phyloP scores from a whole-genome alignment of 306 rosid genomes.

The Fragaria vesca region DNA sequence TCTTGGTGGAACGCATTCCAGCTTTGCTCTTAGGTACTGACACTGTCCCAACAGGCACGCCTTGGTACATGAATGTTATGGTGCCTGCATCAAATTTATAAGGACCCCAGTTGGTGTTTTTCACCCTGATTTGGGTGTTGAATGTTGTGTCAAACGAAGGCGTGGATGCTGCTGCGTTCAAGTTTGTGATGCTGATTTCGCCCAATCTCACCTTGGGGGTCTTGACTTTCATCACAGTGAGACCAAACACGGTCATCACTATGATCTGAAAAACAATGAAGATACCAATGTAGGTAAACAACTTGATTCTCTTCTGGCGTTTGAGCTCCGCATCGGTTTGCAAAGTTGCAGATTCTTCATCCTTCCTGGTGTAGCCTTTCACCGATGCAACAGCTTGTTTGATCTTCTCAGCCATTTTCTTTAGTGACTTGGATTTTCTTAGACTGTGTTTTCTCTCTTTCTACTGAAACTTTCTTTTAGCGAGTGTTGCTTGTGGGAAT shows the following conservation, averaged over 20 bases:
- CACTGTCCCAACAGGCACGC: background rate
- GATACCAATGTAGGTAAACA: background rate
- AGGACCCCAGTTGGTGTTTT: slow-evolving; percentile 2
- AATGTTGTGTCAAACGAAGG: background rate
- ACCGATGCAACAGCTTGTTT: background rate
- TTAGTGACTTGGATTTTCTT: background rate
- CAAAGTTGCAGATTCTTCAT: background rate
- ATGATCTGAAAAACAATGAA: background rate
- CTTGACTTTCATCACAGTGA: background rate
- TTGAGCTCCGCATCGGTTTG: background rate
- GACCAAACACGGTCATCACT: background rate
- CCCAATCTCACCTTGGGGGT: background rate
- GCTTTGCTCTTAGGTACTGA: background rate
- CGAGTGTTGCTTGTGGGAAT: background rate
- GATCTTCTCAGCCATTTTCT: slow-evolving; percentile 6
- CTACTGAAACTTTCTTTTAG: background rate
- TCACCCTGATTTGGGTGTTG: background rate
- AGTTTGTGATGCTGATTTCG: background rate
- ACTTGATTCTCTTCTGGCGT: background rate
- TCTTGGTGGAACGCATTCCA: slow-evolving; percentile 1
- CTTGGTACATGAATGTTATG: background rate
- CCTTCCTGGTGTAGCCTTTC: background rate
- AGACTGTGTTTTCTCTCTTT: background rate
- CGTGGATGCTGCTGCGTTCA: background rate
- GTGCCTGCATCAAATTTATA: background rate